A percentile compares a stretch with the other conserved stretches of the same genome.
phyloP scores from a whole-genome alignment of 345 rosid genomes.

The Xanthoceras sorbifolium region DNA sequence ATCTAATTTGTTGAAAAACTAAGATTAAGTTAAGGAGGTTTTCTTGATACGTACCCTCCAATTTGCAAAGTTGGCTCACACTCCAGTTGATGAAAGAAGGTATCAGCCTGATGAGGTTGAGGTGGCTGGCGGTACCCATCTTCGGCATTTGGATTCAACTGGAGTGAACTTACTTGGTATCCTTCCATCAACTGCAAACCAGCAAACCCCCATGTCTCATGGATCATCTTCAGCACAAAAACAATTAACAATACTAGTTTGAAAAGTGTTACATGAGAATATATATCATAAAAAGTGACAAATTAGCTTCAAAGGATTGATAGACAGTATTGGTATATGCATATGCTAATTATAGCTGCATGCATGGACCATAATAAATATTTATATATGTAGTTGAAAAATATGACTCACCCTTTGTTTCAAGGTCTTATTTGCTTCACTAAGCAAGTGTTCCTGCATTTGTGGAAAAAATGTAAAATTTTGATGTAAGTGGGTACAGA shows the following conservation, averaged over 20 bases:
- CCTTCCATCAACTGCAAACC: conserved; percentile 79
- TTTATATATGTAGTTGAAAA: not conserved
- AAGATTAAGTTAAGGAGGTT: too few species aligned
- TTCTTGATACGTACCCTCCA: conserved; percentile 56
- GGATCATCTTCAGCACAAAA: not conserved
- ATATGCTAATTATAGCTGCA: too few species aligned
- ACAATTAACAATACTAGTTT: not conserved
- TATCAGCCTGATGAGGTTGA: conserved; percentile 56
- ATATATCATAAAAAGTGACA: not conserved
- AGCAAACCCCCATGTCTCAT: conserved; percentile 9
- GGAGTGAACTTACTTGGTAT: conserved; percentile 67
- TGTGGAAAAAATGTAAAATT: not conserved
- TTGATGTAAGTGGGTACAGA: not conserved
- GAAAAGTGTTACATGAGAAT: not conserved
- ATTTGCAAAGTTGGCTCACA: conserved; percentile 91
- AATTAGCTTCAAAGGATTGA: not conserved
- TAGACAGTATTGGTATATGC: not conserved
- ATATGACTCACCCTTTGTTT: conserved; percentile 71
- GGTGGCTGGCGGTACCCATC: conserved; percentile 58
- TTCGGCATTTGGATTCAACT: conserved; percentile 64
- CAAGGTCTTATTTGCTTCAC: conserved; percentile 74
- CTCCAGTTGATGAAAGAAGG: conserved; percentile 80
- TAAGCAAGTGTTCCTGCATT: conserved; percentile 71
- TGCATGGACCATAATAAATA: not conserved
- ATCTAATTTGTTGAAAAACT: too few species aligned